Evolutionary conservation across 345 rosid species (phyloP), one percentile per base, ranked within the genome.

Genomic region (Hibiscus syriacus): DNA sequence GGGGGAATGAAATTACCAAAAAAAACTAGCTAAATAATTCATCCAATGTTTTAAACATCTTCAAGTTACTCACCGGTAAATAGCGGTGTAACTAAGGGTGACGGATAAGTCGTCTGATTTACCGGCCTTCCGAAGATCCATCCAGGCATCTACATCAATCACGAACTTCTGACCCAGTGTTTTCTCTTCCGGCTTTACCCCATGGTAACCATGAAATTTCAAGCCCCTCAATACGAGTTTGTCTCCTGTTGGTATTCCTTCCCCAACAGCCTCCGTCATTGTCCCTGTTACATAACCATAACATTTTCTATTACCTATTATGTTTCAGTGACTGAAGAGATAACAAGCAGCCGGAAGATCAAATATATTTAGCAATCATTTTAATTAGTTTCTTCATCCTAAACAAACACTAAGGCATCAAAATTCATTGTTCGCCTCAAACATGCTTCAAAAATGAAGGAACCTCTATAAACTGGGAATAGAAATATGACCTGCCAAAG

Each of bases 91-190:
- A 76, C 92, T 91, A 67, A 91, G 46, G 2, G 99, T 85, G 58
- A 89, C 95, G 0, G 76, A 74, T 49, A 94, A 66, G 65, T 5
- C 14, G 39, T 89, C 99, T 10, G 95, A 85, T 69, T 65, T 77
- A 55, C 97, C 99, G 13, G 99, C 95, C 19, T 53, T 25, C 45
- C 69, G 77, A 36, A 89, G 91, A 86, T 90, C 92, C 90, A 85
- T 78, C 92, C 95, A 94, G 25, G 99, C 97, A 76, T 94, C 99
- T 7, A 89, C 81, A 73, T 94, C 99, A 2, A 94, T 50, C 73
- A 90, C 36, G 77, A 93, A 93, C 86, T 87, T 87, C 83, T 87
- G 99, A 4, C 97, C 98, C 5, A 90, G 71, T 25, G 65, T 78
- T 73, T 67, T 79, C 69, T 91, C 97, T 79, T 89, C 97, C 5